These are phyloP conservation scores for Styphnolobium japonicum DNA, from an alignment of 306 rosid genomes.

Conservation along the genomic window DNA sequence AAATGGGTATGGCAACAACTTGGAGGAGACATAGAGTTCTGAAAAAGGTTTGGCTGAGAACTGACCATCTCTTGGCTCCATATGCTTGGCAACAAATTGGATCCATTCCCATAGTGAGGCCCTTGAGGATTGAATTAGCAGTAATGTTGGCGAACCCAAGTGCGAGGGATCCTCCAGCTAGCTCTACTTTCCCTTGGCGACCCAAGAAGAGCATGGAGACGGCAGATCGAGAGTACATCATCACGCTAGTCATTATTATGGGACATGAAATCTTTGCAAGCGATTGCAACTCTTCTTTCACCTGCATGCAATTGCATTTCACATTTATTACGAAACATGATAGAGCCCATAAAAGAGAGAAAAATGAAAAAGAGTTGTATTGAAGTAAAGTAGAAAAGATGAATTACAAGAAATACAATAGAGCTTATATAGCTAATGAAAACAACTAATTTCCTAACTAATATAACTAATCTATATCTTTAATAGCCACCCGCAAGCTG, in stretches of 20 bases:
- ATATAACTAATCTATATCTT: too few relatives aligned
- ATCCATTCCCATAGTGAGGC: slow-evolving; percentile 86
- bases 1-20: slow-evolving; percentile 67
- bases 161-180: slow-evolving; percentile 89
- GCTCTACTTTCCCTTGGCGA: slow-evolving; percentile 69
- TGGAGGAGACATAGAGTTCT: slow-evolving; percentile 71
- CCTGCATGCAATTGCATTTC: slow-evolving; percentile 49
- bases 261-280: slow-evolving; percentile 64
- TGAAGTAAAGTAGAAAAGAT: too few relatives aligned
- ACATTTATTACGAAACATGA: too few relatives aligned
- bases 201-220: slow-evolving; percentile 84
- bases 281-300: slow-evolving; percentile 64
- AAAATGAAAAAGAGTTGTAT: too few relatives aligned
- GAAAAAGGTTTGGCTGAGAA: slow-evolving; percentile 65
- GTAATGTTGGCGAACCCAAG: slow-evolving; percentile 85
- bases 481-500: too few relatives aligned
- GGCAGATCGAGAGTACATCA: slow-evolving; percentile 66
- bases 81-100: slow-evolving; percentile 95
- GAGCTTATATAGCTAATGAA: too few relatives aligned
- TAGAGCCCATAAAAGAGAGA: too few relatives aligned
- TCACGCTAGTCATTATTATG: slow-evolving; percentile 57
- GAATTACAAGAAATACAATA: too few relatives aligned
- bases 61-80: slow-evolving; percentile 72
- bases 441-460: too few relatives aligned
- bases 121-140: slow-evolving; percentile 66